Evolutionary conservation across 75 land plant species (phyloP).

Genomic region (Larix kaempferi): DNA sequence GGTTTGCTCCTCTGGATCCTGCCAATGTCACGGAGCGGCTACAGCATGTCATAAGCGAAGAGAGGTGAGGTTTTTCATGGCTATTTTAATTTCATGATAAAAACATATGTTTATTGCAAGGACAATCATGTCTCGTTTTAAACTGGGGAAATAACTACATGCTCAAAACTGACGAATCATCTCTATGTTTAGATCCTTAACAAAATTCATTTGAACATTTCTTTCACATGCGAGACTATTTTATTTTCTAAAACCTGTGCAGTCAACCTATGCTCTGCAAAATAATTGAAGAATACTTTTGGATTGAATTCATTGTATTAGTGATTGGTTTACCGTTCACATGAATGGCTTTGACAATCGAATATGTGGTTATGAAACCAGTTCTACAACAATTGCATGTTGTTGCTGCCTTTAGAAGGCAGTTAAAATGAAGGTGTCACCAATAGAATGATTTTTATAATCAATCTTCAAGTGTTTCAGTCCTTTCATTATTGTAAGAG

Average conservation of each 20-base stretch:
- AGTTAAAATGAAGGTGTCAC: not conserved
- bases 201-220: not conserved
- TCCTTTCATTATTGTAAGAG: not conserved
- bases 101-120: not conserved
- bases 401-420: not conserved
- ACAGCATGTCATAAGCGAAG: constrained; percentile 72
- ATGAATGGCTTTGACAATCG: too few relatives aligned
- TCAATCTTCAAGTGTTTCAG: not conserved
- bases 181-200: not conserved
- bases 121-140: not conserved
- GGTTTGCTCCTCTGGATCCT: constrained; percentile 92
- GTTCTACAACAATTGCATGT: not conserved
- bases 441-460: not conserved
- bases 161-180: not conserved
- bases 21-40: constrained; percentile 74
- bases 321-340: too few relatives aligned
- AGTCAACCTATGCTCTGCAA: not conserved
- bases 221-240: not conserved
- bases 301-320: not conserved
- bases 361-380: not conserved
- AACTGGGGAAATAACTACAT: not conserved
- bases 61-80: constrained; percentile 44
- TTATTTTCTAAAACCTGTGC: too few relatives aligned
- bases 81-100: not conserved
- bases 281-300: not conserved